Base-by-base conservation (phyloP, 164 flowering plant species). In the Houttuynia cordata region DNA sequence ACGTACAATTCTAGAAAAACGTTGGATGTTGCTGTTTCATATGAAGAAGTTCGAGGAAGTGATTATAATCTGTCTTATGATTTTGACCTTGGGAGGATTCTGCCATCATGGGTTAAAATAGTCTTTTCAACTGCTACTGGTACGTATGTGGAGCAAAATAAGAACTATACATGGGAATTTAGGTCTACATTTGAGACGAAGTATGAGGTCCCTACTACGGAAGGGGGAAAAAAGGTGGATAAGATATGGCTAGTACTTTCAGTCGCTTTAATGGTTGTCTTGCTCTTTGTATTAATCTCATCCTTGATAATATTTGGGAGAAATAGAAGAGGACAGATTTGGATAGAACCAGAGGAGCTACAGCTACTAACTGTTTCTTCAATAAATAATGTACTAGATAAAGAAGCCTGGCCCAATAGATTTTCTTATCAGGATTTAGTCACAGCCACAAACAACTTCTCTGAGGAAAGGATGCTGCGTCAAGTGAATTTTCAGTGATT, bases 81-180 rank as follows among this genome's bases (percentile, higher is more conserved):
- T 4, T 52, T 69, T 13, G 67, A 73, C 59, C 53, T 73, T 64
- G 59, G 37, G 21, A 24, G n/a, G 20, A 21, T 67, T 24, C 57
- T 74, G 40, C 69, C 71, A 0, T 64, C 67, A 53, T 17, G 62
- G 51, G 64, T 67, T 8, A 12, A 4, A 1, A 49, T 67, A 20
- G 77, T n/a, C n/a, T n/a, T 74, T 39, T 64, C 69, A 4, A 74
- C 61, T 0, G 24, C 70, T 4, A 67, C 77, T 0, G 69, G 71
- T 19, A 0, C 0, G 22, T 1, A 4, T 0, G 9, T 39, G 49
- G 69, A 59, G 49, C 14, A 51, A 8, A 58, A 72, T n/a, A 53
- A 20, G 5, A 60, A 68, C 20, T 49, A 23, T n/a, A 64, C 71
- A 1, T 72, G 75, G 71, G 68, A 72, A 7, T 72, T 72, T 19